Base-by-base conservation (phyloP, 441 rosid species). In the Metrosideros polymorpha region DNA sequence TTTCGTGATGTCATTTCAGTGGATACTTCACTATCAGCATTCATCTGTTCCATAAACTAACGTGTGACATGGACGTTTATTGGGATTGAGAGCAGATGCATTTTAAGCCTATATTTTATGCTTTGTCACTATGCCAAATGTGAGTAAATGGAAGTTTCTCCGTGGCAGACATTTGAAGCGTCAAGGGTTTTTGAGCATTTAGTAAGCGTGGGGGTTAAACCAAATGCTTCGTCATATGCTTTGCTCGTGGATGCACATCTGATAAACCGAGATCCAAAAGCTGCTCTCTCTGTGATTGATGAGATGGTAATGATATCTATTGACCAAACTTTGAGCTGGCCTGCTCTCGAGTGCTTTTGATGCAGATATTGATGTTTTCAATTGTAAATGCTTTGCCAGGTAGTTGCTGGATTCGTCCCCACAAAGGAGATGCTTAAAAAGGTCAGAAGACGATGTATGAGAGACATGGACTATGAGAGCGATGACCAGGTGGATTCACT, bases 241-340 rank as follows among this genome's bases (percentile, higher is more conserved):
- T 92, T 98, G 90, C 97, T 98, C 87, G 95, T 93, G 89, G 99
- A 96, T 90, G 95, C 98, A 85, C 99, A 95, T 92, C 95, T 95
- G 88, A 91, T 93, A 87, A 96, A 93, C 89, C 92, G 96, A 88
- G 99, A 98, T 91, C 94, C 91, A 88, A 95, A 94, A 87, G 90
- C 98, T 87, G 98, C 99, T 86, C 93, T 98, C 83, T 84, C 94
- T 61, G 93, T 88, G 49, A 90, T 95, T 86, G 94, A 94, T 42
- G 89, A 94, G 79, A 96, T 96, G 99, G 99, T 95, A 92, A 90
- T 35, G 83, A 35, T 86, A n/a, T 84, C 30, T 63, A 75, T 66
- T 85, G 86, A 49, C 45, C 32, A 71, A 83, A 19, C 30, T 43
- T 45, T 86, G 76, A 84, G 52, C 47, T 77, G n/a, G 45, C 55